phyloP scores from a whole-genome alignment of 768 basidiomycete genomes.

The Punctularia strigosozonata region DNA sequence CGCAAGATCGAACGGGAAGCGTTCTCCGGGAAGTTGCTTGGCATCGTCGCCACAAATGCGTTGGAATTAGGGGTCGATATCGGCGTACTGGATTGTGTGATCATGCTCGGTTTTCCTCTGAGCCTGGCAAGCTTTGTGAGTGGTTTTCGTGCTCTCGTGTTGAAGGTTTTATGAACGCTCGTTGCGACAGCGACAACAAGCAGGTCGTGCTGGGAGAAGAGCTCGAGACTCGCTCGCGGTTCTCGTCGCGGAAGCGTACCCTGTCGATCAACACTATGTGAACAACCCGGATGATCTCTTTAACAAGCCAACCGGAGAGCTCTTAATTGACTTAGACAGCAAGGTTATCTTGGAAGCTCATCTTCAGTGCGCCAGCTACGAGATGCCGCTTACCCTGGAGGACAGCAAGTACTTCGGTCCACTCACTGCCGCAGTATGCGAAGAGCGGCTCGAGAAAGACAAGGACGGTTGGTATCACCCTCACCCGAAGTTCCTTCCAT shows the following conservation, averaged over 20 bases:
- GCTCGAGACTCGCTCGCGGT: conserved; percentile 70
- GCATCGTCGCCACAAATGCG: conserved; percentile 84
- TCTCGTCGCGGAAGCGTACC: conserved; percentile 53
- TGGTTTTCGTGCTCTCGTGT: conserved; percentile 1
- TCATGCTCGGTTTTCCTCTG: conserved; percentile 80
- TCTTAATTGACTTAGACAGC: conserved; percentile 64
- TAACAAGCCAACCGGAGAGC: conserved; percentile 44
- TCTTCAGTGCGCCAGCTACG: conserved; percentile 77
- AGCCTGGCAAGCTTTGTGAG: conserved; percentile 72
- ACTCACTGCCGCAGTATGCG: conserved; percentile 44
- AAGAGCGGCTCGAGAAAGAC: conserved; percentile 48
- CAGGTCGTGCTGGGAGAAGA: conserved; percentile 76
- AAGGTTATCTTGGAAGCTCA: conserved; percentile 72
- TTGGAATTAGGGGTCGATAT: conserved; percentile 90
- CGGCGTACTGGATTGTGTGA: conserved; percentile 77
- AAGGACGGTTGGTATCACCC: conserved; percentile 85
- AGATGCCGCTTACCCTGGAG: conserved; percentile 64
- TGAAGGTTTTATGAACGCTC: not conserved
- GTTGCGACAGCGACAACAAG: conserved; percentile 69
- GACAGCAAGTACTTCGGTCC: conserved; percentile 70
- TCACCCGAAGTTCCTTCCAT: conserved; percentile 68
- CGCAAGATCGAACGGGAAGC: conserved; percentile 79
- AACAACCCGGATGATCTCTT: conserved; percentile 62
- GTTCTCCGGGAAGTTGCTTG: conserved; percentile 72
- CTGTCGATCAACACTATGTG: conserved; percentile 68